Percentiles rank a stretch among this genome's conserved stretches.
Conservation (phyloP, 495 filamentous ascomycete species). For the Aspergillus sclerotiicarbonarius region DNA sequence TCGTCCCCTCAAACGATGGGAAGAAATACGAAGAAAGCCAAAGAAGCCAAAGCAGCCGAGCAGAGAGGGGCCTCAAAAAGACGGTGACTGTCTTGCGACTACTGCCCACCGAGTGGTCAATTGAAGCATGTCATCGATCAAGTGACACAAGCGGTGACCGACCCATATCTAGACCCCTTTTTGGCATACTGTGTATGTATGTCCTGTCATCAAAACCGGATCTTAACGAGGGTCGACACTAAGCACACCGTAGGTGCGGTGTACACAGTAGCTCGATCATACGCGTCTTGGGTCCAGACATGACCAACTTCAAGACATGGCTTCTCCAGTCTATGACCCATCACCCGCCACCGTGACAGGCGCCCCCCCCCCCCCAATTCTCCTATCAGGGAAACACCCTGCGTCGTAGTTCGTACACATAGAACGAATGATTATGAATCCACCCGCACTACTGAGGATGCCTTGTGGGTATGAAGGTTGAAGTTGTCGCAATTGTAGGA, state of each 20-base stretch:
- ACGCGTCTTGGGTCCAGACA: neutral
- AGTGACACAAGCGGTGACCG: slow-evolving; percentile 1
- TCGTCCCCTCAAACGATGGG: neutral
- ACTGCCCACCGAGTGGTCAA: neutral
- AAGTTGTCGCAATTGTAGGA: no score
- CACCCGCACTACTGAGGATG: no score
- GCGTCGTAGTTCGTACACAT: no score
- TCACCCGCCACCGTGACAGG: neutral
- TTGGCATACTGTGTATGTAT: slow-evolving; percentile 1
- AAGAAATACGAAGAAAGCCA: neutral
- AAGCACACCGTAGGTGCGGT: neutral
- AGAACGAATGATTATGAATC: no score
- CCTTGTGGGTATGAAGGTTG: no score
- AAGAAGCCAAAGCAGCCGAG: neutral
- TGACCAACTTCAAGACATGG: neutral
- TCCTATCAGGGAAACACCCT: no score
- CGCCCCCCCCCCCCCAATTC: no score
- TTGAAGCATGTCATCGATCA: neutral
- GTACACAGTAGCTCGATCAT: neutral
- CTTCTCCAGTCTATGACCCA: neutral
- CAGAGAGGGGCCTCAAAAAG: neutral
- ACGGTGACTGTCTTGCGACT: slow-evolving; percentile 2
- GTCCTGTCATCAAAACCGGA: neutral
- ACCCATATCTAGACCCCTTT: neutral
- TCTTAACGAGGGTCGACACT: neutral